Evolutionary conservation across 805 yeast species (phyloP).

Genomic region (Lachancea lanzarotensis): DNA sequence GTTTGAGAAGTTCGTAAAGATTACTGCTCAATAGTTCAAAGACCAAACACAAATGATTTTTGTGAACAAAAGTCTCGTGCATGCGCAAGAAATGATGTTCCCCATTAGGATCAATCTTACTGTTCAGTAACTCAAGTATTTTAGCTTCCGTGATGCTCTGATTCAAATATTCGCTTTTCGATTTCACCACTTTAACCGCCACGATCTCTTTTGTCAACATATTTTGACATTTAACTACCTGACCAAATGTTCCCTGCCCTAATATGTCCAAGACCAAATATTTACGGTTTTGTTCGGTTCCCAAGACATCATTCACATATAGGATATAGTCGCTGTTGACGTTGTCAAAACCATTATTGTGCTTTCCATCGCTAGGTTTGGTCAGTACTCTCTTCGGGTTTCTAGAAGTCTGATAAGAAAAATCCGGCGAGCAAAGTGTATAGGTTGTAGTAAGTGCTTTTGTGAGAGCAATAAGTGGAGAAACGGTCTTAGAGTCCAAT

Average conservation of each 20-base stretch:
- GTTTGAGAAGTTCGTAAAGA: slow-evolving; percentile 82
- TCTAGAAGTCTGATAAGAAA: slow-evolving; percentile 72
- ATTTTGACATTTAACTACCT: slow-evolving; percentile 84
- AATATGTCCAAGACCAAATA: slow-evolving; percentile 83
- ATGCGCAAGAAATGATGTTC: slow-evolving; percentile 70
- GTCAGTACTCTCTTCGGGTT: slow-evolving; percentile 92
- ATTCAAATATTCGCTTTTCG: slow-evolving; percentile 83
- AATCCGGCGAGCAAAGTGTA: slow-evolving; percentile 76
- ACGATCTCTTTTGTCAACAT: slow-evolving; percentile 74
- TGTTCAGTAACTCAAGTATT: slow-evolving; percentile 73
- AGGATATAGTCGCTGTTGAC: slow-evolving; percentile 84
- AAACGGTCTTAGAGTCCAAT: slow-evolving; percentile 53
- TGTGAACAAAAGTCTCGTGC: slow-evolving; percentile 85
- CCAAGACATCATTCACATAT: slow-evolving; percentile 89
- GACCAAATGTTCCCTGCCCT: slow-evolving; percentile 98
- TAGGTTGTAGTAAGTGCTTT: slow-evolving; percentile 73
- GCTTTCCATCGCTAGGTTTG: slow-evolving; percentile 79
- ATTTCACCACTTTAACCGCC: slow-evolving; percentile 91
- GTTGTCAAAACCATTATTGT: slow-evolving; percentile 81
- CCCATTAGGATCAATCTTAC: slow-evolving; percentile 60
- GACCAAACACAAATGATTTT: slow-evolving; percentile 86
- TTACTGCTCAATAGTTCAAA: slow-evolving; percentile 86
- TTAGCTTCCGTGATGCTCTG: slow-evolving; percentile 90
- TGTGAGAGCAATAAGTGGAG: slow-evolving; percentile 79
- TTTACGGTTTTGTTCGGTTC: slow-evolving; percentile 60